Conservation (phyloP, 2,329 filamentous ascomycete species). For the Proliferodiscus dingleyae region DNA sequence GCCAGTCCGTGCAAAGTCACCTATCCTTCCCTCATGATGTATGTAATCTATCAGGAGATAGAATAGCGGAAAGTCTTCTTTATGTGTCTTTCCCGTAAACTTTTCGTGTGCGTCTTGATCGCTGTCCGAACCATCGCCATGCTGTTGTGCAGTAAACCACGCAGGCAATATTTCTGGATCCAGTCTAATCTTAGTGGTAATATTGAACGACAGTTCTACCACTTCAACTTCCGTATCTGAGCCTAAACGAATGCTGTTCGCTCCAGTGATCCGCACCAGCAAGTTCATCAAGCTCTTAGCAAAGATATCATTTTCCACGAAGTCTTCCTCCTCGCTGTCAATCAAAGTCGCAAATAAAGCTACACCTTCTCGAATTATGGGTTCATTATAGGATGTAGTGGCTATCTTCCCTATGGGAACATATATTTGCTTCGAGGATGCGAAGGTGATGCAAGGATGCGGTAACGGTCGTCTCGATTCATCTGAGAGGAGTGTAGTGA, state of each 20-base stretch:
- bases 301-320: slow-evolving; percentile 81
- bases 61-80: slow-evolving; percentile 91
- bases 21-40: slow-evolving; percentile 88
- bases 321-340: slow-evolving; percentile 94
- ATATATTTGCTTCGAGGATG: slow-evolving; percentile 82
- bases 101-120: slow-evolving; percentile 50
- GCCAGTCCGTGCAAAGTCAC: slow-evolving; percentile 92
- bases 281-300: slow-evolving; percentile 84
- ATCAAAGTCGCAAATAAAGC: slow-evolving; percentile 86
- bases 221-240: slow-evolving; percentile 82
- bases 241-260: slow-evolving; percentile 67
- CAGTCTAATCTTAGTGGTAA: slow-evolving; percentile 91
- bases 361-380: slow-evolving; percentile 79
- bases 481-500: slow-evolving; percentile 72
- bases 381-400: slow-evolving; percentile 76
- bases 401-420: slow-evolving; percentile 86
- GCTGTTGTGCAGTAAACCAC: slow-evolving; percentile 72
- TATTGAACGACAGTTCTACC: slow-evolving; percentile 90
- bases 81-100: slow-evolving; percentile 80
- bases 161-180: slow-evolving; percentile 81
- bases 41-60: slow-evolving; percentile 96
- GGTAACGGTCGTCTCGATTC: slow-evolving; percentile 84
- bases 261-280: slow-evolving; percentile 70
- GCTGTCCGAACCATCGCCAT: slow-evolving; percentile 28
- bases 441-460: slow-evolving; percentile 87